These are phyloP conservation scores for Arachnopeziza araneosa DNA, from an alignment of 2,329 filamentous ascomycete species.

Conservation along the genomic window DNA sequence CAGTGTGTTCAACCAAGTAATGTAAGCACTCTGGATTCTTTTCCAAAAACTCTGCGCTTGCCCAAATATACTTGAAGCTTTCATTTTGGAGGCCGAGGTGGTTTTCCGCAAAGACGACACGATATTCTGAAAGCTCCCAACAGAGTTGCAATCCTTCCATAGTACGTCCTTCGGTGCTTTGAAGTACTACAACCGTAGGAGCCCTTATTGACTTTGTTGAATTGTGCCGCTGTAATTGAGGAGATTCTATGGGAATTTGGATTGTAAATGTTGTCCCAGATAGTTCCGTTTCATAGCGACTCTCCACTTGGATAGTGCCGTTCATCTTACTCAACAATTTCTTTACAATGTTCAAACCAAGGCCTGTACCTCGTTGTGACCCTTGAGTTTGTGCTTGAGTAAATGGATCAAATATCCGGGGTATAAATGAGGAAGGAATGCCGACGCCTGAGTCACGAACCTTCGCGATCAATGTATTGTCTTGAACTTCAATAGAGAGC, in stretches of 20 bases:
- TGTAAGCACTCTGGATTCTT: neutral
- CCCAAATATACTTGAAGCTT: neutral
- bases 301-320: neutral
- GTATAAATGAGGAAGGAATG: neutral
- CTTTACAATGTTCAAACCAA: neutral
- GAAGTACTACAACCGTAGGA: neutral
- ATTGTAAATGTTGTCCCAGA: neutral
- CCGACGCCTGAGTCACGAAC: neutral
- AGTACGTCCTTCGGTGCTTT: neutral
- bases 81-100: neutral
- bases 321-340: neutral
- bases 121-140: neutral
- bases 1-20: neutral
- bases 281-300: neutral
- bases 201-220: neutral
- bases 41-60: neutral
- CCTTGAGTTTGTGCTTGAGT: neutral
- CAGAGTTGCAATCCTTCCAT: neutral
- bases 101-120: neutral
- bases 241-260: neutral
- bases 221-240: neutral
- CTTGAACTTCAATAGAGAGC: neutral
- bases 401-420: neutral
- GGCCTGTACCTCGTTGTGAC: neutral
- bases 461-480: neutral